Evolutionary conservation across 176 grass and related monocot species (phyloP).

Genomic region (Bromus sterilis): DNA sequence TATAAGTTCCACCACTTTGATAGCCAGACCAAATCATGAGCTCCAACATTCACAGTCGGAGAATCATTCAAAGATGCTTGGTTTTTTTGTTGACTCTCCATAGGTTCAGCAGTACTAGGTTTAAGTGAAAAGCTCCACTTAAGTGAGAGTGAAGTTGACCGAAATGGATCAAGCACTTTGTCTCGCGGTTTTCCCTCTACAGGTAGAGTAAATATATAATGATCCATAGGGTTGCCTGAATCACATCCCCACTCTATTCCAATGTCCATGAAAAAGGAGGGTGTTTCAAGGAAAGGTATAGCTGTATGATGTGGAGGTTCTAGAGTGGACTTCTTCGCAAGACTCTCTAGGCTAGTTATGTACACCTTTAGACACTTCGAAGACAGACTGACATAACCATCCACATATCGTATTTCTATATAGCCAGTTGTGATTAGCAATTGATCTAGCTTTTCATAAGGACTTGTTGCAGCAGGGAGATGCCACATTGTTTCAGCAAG

Average conservation of each 20-base stretch:
- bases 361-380: conserved; percentile 53
- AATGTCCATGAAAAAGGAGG: conserved; percentile 76
- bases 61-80: conserved; percentile 27
- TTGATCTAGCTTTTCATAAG: conserved; percentile 78
- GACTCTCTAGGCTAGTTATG: conserved; percentile 63
- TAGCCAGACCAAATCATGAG: conserved; percentile 87
- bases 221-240: conserved; percentile 79
- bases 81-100: conserved; percentile 28
- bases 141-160: conserved; percentile 87
- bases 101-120: conserved; percentile 27
- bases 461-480: conserved; percentile 69
- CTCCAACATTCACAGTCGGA: conserved; percentile 65
- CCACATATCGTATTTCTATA: conserved; percentile 86
- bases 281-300: conserved; percentile 71
- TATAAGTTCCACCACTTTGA: conserved; percentile 67
- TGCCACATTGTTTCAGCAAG: conserved; percentile 64
- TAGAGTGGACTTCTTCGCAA: conserved; percentile 67
- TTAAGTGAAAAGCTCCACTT: conserved; percentile 94
- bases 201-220: conserved; percentile 88
- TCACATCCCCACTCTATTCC: conserved; percentile 93
- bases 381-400: conserved; percentile 73
- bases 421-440: conserved; percentile 53
- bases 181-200: conserved; percentile 68
- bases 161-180: conserved; percentile 82
- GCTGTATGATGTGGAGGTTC: conserved; percentile 50